Evolutionary conservation across 2,329 filamentous ascomycete species (phyloP), one percentile per base, ranked within the genome.

Genomic region (Neofusicoccum sp.): DNA sequence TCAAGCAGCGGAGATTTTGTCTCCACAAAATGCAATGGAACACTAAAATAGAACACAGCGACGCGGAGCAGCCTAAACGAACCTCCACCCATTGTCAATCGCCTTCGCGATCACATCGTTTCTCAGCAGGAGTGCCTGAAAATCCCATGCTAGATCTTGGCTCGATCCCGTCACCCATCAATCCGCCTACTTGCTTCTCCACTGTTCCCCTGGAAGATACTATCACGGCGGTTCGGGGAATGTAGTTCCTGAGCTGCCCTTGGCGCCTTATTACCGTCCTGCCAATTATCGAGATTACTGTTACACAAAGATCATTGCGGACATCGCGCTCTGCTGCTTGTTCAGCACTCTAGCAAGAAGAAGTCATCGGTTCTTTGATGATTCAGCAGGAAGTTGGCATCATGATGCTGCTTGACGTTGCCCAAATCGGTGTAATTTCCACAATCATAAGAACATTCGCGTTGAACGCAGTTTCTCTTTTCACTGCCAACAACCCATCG

Each of bases 401-500:
- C 49, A 54, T 54, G 49, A 49, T 49, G 9, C 28, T 36, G 37
- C 12, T 16, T 58, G 54, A 58, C 39, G 54, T 45, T 58, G 22
- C 52, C 39, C 16, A 6, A 29, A 7, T 36, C 16, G n/a, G 28
- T 14, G 12, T 41, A 45, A 56, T 56, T 56, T 44, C 52, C 11
- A 49, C 16, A 29, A 11, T 60, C 49, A 60, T 60, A 60, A 60
- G 56, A 48, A 60, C 29, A 31, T 44, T 14, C 49, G 33, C 49
- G 41, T 28, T 33, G 39, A 28, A 11, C 2, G 6, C 6, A 33
- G 54, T 60, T 33, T 60, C 56, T 11, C 22, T 49, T 22, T 41
- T 60, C 44, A 60, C 44, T 22, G 49, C 39, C 56, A 60, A 34
- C 56, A 22, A 33, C 22, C 56, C 44, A 34, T 60, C 56, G 56